These are phyloP conservation scores for Penicillium sp. DNA, from an alignment of 2,329 filamentous ascomycete species.

Conservation along the genomic window DNA sequence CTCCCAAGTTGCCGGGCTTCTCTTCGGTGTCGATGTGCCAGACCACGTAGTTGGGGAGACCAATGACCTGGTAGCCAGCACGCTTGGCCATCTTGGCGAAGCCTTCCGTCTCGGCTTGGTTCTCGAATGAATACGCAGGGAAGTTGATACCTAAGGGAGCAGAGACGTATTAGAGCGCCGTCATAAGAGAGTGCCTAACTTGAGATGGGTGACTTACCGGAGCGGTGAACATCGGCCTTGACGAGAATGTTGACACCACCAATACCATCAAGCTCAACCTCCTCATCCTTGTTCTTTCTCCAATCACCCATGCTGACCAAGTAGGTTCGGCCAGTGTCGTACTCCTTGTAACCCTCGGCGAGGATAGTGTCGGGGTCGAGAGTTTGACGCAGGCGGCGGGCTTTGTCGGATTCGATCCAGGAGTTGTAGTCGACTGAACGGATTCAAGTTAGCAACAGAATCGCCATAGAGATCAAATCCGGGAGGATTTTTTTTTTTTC, in stretches of 20 bases:
- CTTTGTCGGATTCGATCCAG: slow-evolving; percentile 90
- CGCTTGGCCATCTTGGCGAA: slow-evolving; percentile 98
- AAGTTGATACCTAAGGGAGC: slow-evolving; percentile 77
- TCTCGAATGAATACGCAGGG: slow-evolving; percentile 92
- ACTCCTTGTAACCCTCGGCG: slow-evolving; percentile 93
- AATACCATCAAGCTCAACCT: slow-evolving; percentile 89
- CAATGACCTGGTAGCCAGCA: slow-evolving; percentile 86
- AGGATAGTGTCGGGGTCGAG: slow-evolving; percentile 77
- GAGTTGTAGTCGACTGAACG: slow-evolving; percentile 90
- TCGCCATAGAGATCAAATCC: background rate
- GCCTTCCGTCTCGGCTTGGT: slow-evolving; percentile 97
- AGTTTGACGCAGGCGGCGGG: slow-evolving; percentile 62
- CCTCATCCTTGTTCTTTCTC: slow-evolving; percentile 83
- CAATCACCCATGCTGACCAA: slow-evolving; percentile 90
- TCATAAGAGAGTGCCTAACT: slow-evolving; percentile 14
- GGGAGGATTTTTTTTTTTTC: background rate
- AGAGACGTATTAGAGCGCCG: background rate
- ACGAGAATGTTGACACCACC: slow-evolving; percentile 96
- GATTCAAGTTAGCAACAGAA: slow-evolving; percentile 16
- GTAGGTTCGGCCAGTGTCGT: slow-evolving; percentile 80
- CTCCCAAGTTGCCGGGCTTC: slow-evolving; percentile 68
- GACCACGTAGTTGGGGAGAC: slow-evolving; percentile 93
- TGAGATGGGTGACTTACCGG: slow-evolving; percentile 52
- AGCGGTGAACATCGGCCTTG: slow-evolving; percentile 94
- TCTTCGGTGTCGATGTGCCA: slow-evolving; percentile 98